Evolutionary conservation across 495 filamentous ascomycete genomes (phyloP).

Genomic region (Pyronema omphalodes): DNA sequence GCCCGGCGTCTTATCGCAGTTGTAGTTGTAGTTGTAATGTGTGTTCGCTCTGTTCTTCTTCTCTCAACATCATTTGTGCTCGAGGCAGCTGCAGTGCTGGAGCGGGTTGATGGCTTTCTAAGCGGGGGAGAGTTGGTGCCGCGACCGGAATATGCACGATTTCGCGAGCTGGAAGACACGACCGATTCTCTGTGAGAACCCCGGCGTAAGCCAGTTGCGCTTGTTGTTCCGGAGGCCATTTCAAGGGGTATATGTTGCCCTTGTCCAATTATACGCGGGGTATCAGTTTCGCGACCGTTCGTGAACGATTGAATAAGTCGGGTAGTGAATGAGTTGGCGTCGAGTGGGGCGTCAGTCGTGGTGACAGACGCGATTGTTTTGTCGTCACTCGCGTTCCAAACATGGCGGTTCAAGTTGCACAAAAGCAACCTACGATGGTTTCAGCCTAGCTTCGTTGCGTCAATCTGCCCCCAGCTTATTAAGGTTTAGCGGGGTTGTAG

Average conservation of each 20-base stretch:
- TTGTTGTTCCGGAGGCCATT: conserved; percentile 17
- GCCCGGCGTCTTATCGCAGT: conserved; percentile 43
- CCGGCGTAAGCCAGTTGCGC: background rate
- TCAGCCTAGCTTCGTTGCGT: no score
- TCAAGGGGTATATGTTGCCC: background rate
- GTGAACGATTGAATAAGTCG: no score
- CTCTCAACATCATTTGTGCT: conserved; percentile 10
- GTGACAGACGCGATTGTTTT: background rate
- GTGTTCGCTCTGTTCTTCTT: conserved; percentile 31
- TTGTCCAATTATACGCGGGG: background rate
- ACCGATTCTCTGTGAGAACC: conserved; percentile 4
- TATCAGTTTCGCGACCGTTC: background rate
- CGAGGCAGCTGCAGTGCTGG: background rate
- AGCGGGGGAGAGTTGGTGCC: conserved; percentile 6
- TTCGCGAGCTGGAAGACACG: background rate
- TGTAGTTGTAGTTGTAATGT: conserved; percentile 47
- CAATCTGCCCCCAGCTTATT: no score
- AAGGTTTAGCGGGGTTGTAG: no score
- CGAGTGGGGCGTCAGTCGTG: no score
- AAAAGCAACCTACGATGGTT: background rate
- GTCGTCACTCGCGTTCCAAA: background rate
- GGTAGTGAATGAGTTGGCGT: no score
- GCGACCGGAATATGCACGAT: background rate
- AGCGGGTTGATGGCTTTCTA: background rate
- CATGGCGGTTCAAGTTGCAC: background rate